Base-by-base conservation (phyloP, 2,329 filamentous ascomycete species). In the Teratosphaeria viscida region DNA sequence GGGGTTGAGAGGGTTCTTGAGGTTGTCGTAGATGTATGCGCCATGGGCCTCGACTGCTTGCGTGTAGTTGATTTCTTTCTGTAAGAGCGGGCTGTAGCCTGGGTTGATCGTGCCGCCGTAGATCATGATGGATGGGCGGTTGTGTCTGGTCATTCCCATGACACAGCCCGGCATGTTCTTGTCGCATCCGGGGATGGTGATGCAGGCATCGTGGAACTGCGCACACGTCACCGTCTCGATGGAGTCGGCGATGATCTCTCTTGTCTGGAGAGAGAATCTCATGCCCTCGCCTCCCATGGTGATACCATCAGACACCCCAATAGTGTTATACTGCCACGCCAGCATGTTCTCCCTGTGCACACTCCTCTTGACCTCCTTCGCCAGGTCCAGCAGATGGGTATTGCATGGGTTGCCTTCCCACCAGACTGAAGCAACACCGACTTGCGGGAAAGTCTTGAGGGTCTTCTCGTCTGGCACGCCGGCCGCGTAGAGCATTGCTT, bases 201-300 rank as follows among this genome's bases (percentile, higher is more conserved):
- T 92, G 73, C 92, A 95, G 60, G 91, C 92, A 72, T 96, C 92
- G 74, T 96, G 90, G 67, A 88, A 88, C 72, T 96, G 92, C 5
- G 89, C 92, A 72, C 88, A 92, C 1, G 91, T 96, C 47, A 96
- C 89, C 1, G 89, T 92, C 77, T 97, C 92, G 69, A 96, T 91
- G 66, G 87, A 92, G 76, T 97, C 92, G 64, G 92, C 92, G 65
- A 97, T 96, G 65, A 96, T 85, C 71, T 97, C 92, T 61, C 92
- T 83, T 1, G 88, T 89, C 71, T 96, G 92, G 5, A 96, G 82
- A 27, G 90, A 95, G 77, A 91, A 96, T 58, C 92, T 82, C 92
- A 96, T 96, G 64, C 92, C 91, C 78, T 96, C 90, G 65, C 88
- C 88, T 58, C 92, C 92, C 92, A 96, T 96, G 2, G 92, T 95